phyloP scores from a whole-genome alignment of 441 rosid species.

The Caryocar brasiliense region DNA sequence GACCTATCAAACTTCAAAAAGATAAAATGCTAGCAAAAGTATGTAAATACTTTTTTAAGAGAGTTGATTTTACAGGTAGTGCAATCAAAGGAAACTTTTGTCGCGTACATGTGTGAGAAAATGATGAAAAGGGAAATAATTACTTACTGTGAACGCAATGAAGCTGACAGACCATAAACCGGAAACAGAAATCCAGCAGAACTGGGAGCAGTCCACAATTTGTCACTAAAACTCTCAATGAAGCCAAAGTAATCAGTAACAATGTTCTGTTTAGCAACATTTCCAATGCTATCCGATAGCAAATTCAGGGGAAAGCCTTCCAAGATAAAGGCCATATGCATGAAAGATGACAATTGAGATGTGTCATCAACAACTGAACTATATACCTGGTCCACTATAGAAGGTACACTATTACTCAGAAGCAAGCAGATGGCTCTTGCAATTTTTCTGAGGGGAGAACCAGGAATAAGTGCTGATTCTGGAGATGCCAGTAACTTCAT shows the following conservation, averaged over 20 bases:
- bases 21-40: too few relatives aligned
- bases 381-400: constrained; percentile 48
- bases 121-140: not conserved
- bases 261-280: constrained; percentile 43
- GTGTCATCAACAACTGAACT: constrained; percentile 25
- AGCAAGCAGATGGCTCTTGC: constrained; percentile 54
- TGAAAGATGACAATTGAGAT: constrained; percentile 35
- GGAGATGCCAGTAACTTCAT: constrained; percentile 43
- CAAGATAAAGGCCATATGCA: constrained; percentile 46
- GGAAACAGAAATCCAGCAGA: constrained; percentile 40
- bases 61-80: too few relatives aligned
- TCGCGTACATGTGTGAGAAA: too few relatives aligned
- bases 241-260: constrained; percentile 44
- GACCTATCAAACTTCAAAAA: too few relatives aligned
- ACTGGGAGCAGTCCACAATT: constrained; percentile 18
- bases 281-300: constrained; percentile 42
- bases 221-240: constrained; percentile 33
- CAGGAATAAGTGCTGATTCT: constrained; percentile 36
- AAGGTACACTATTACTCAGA: constrained; percentile 39
- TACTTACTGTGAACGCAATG: constrained; percentile 63
- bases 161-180: constrained; percentile 58
- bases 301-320: constrained; percentile 70
- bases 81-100: too few relatives aligned
- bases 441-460: constrained; percentile 58
- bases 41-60: too few relatives aligned